phyloP scores from a whole-genome alignment of 2,329 filamentous ascomycete genomes.

The Geoglossum cookeanum region DNA sequence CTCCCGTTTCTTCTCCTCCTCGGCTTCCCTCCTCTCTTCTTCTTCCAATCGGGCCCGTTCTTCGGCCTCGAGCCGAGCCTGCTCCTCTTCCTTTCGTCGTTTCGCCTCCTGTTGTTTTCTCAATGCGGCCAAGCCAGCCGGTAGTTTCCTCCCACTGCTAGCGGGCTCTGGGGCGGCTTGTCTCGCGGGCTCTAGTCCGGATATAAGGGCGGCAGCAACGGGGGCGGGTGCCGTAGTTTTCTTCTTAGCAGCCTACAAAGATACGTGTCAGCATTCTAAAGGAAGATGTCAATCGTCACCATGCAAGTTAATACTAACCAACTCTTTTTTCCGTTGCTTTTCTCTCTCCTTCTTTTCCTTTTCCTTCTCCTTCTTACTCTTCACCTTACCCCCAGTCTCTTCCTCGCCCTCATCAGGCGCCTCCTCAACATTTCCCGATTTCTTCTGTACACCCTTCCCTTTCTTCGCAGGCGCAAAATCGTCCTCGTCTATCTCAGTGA shows the following conservation, averaged over 20 bases:
- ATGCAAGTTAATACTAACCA: neutral
- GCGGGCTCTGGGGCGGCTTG: slow-evolving; percentile 20
- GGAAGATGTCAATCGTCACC: neutral
- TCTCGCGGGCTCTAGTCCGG: slow-evolving; percentile 14
- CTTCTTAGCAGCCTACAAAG: slow-evolving; percentile 57
- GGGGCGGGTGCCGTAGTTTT: slow-evolving; percentile 36
- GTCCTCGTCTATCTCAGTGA: slow-evolving; percentile 45
- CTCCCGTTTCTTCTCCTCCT: slow-evolving; percentile 49
- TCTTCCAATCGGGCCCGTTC: slow-evolving; percentile 47
- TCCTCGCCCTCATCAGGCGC: slow-evolving; percentile 33
- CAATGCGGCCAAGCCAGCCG: slow-evolving; percentile 49
- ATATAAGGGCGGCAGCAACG: slow-evolving; percentile 2
- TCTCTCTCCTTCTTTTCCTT: slow-evolving; percentile 95
- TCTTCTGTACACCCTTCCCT: slow-evolving; percentile 40
- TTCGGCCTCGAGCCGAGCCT: slow-evolving; percentile 36
- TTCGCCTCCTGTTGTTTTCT: slow-evolving; percentile 72
- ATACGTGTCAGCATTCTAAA: neutral
- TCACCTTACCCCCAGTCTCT: slow-evolving; percentile 44
- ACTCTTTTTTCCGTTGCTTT: slow-evolving; percentile 94
- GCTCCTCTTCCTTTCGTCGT: slow-evolving; percentile 45
- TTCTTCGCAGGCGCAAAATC: slow-evolving; percentile 64
- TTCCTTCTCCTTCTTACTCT: slow-evolving; percentile 98
- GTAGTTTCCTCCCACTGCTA: slow-evolving; percentile 67
- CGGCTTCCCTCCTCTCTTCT: slow-evolving; percentile 41
- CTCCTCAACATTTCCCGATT: slow-evolving; percentile 38